Conservation (phyloP, 176 grass and related monocot genomes). For the Cenchrus americanus region DNA sequence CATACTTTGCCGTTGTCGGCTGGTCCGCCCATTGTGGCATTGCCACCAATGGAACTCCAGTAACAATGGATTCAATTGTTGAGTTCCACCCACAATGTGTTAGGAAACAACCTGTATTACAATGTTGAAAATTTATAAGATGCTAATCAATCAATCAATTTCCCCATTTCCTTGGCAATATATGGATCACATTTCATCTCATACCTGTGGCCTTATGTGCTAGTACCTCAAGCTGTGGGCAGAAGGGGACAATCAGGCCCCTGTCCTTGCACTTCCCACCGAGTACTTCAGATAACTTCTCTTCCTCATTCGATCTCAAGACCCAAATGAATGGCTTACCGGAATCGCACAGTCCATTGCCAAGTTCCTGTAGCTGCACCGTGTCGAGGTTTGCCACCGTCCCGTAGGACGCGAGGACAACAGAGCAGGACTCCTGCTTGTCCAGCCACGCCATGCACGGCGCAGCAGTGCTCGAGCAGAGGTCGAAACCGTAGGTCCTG, state of each 20-base stretch:
- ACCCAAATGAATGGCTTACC: conserved; percentile 37
- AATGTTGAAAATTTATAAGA: neutral
- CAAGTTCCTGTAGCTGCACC: neutral
- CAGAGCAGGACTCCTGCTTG: neutral
- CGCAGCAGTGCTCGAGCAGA: neutral
- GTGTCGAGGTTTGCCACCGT: neutral
- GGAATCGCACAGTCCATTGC: conserved; percentile 16
- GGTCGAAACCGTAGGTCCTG: neutral
- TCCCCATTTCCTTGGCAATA: neutral
- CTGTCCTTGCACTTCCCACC: neutral
- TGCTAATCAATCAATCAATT: neutral
- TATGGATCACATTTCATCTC: neutral
- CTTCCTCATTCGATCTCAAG: neutral
- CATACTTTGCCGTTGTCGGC: conserved; percentile 41
- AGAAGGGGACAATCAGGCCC: conserved; percentile 25
- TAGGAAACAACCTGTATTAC: conserved; percentile 46
- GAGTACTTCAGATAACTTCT: conserved; percentile 23
- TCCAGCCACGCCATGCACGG: neutral
- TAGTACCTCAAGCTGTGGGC: conserved; percentile 46
- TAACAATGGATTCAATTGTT: conserved; percentile 34
- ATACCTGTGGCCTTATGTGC: conserved; percentile 38
- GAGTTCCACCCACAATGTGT: conserved; percentile 67
- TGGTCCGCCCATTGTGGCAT: conserved; percentile 54
- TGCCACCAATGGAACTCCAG: conserved; percentile 18
- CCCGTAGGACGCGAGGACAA: neutral